phyloP scores from a whole-genome alignment of 345 rosid species.

The Euphorbia pulcherrima region DNA sequence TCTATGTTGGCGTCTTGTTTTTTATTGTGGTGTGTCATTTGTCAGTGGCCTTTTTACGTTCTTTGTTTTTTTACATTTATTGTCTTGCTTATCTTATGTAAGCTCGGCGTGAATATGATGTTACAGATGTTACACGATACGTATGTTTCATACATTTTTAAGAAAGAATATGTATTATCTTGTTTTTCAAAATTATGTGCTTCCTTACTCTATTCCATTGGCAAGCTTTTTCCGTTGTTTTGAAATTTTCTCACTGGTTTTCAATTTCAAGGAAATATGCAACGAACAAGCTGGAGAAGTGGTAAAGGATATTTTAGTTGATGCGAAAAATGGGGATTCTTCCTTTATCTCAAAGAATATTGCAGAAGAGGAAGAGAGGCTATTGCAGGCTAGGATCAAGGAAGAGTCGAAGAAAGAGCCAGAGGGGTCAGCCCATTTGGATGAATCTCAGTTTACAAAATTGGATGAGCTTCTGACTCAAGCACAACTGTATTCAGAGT shows the following conservation, averaged over 20 bases:
- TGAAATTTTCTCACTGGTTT: neutral
- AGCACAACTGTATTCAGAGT: constrained; percentile 73
- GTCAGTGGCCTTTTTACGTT: neutral
- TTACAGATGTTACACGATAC: neutral
- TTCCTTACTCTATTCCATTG: neutral
- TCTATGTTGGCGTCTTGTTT: too few species aligned
- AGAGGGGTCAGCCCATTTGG: constrained; percentile 37
- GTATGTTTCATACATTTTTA: neutral
- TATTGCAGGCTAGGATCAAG: constrained; percentile 45
- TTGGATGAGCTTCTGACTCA: constrained; percentile 84
- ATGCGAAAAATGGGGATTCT: constrained; percentile 49
- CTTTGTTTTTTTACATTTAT: neutral
- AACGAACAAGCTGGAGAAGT: constrained; percentile 9
- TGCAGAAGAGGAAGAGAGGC: constrained; percentile 63
- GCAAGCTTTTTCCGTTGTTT: neutral
- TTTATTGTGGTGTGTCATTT: too few species aligned
- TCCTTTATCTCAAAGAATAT: constrained; percentile 49
- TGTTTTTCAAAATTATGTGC: neutral
- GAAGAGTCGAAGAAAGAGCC: constrained; percentile 31
- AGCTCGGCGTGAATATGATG: neutral
- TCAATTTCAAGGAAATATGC: constrained; percentile 18
- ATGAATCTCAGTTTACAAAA: constrained; percentile 56
- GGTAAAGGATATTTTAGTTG: constrained; percentile 39
- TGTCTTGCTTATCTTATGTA: neutral
- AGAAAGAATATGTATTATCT: neutral